Conservation (phyloP, 257 asterid genomes). For the Ocimum tenuiflorum region DNA sequence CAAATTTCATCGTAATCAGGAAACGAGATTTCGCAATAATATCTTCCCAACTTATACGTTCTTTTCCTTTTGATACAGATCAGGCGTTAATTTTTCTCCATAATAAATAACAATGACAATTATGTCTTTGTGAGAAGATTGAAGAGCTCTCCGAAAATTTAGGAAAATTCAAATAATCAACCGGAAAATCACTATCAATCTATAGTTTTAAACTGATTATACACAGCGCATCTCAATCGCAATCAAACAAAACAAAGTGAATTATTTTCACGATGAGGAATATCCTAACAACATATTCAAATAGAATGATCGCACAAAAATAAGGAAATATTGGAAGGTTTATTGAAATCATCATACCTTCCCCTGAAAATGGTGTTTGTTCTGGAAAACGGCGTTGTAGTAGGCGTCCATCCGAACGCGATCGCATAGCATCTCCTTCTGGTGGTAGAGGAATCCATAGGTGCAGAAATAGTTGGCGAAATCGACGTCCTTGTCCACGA, state of each 20-base stretch:
- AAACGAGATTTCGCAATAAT: too few species aligned
- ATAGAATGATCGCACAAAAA: too few species aligned
- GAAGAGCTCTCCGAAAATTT: not conserved
- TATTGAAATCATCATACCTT: slow-evolving; percentile 47
- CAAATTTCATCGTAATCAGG: too few species aligned
- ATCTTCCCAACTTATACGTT: too few species aligned
- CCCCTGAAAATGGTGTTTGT: slow-evolving; percentile 71
- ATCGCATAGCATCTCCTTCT: slow-evolving; percentile 98
- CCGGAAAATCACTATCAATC: not conserved
- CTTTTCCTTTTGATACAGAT: not conserved
- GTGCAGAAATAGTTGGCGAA: slow-evolving; percentile 97
- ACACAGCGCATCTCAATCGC: not conserved
- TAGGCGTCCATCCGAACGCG: slow-evolving; percentile 98
- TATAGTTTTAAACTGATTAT: not conserved
- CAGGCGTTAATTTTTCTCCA: not conserved
- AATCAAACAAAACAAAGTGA: too few species aligned
- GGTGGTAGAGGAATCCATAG: slow-evolving; percentile 88
- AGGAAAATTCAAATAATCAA: not conserved
- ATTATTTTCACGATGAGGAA: too few species aligned
- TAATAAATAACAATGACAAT: not conserved
- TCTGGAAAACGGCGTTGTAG: slow-evolving; percentile 66
- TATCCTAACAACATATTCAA: not conserved
- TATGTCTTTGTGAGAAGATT: too few species aligned
- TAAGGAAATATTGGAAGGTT: too few species aligned
- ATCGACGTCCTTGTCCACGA: slow-evolving; percentile 74